Conservation (phyloP, 2,329 filamentous ascomycete species). For the Septoria petroselini region DNA sequence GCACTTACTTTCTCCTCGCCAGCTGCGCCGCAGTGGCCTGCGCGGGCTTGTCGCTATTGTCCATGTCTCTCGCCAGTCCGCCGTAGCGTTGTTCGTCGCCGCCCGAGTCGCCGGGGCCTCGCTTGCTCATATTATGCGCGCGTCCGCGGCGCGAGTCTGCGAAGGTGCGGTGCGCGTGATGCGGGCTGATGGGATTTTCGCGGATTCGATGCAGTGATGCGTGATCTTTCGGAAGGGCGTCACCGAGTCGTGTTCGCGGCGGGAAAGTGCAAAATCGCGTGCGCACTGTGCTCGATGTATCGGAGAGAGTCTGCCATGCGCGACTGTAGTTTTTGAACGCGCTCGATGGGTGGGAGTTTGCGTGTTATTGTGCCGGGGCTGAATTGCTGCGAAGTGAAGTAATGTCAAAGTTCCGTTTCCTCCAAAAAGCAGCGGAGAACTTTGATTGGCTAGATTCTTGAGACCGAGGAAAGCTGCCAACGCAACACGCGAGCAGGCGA, state of each 20-base stretch:
- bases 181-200: slow-evolving; percentile 7
- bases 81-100: slow-evolving; percentile 34
- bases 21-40: slow-evolving; percentile 38
- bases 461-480: too few relatives aligned
- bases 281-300: slow-evolving; percentile 18
- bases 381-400: not conserved
- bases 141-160: slow-evolving; percentile 12
- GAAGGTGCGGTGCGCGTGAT: slow-evolving; percentile 5
- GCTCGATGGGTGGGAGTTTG: not conserved
- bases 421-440: too few relatives aligned
- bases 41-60: slow-evolving; percentile 28
- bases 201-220: slow-evolving; percentile 12
- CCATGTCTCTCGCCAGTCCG: slow-evolving; percentile 21
- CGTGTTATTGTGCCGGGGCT: slow-evolving; percentile 1
- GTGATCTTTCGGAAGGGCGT: slow-evolving; percentile 14
- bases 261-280: slow-evolving; percentile 21
- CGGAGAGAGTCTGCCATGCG: slow-evolving; percentile 21
- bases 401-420: not conserved
- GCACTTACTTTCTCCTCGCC: slow-evolving; percentile 38
- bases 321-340: not conserved
- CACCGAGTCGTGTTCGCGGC: slow-evolving; percentile 14
- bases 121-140: slow-evolving; percentile 34
- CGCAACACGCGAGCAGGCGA: too few relatives aligned
- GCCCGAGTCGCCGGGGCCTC: slow-evolving; percentile 27
- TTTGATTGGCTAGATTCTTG: too few relatives aligned